A percentile compares a stretch with the other conserved stretches of the same genome.
These are phyloP conservation scores for Ascochyta rabiei DNA, from an alignment of 2,329 filamentous ascomycete species.

Conservation along the genomic window DNA sequence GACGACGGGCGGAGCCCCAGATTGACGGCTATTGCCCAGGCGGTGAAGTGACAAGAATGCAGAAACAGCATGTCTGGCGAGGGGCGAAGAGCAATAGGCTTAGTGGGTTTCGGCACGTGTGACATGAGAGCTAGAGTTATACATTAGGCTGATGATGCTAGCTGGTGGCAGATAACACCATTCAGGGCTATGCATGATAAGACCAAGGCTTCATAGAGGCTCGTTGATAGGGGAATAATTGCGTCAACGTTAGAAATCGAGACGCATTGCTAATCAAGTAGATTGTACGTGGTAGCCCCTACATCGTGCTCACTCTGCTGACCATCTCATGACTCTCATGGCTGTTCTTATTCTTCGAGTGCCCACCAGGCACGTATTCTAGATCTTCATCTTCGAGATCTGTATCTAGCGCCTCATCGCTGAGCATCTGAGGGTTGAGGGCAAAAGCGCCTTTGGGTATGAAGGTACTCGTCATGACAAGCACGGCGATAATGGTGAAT, in stretches of 20 bases:
- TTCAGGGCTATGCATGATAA: neutral
- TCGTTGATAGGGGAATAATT: neutral
- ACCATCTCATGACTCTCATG: constrained; percentile 32
- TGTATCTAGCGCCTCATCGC: constrained; percentile 48
- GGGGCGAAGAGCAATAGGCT: neutral
- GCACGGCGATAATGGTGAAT: constrained; percentile 52
- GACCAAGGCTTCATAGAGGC: neutral
- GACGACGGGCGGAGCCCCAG: constrained; percentile 9
- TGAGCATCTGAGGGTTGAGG: constrained; percentile 54
- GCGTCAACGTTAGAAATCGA: neutral
- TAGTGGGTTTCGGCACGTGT: neutral
- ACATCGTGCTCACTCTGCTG: constrained; percentile 28
- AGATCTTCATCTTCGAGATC: constrained; percentile 37
- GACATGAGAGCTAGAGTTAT: neutral
- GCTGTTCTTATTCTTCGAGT: constrained; percentile 26
- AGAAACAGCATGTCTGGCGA: constrained; percentile 7
- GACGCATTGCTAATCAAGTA: neutral
- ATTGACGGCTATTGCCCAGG: constrained; percentile 1
- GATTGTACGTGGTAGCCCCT: neutral
- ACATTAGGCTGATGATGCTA: constrained; percentile 1
- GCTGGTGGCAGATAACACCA: neutral
- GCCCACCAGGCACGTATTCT: constrained; percentile 29
- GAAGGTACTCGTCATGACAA: constrained; percentile 55
- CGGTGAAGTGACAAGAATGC: neutral
- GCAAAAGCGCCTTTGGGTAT: constrained; percentile 53